These are phyloP conservation scores for Pestalotiopsis sp. DNA, from an alignment of 2,329 filamentous ascomycete species.

Conservation along the genomic window DNA sequence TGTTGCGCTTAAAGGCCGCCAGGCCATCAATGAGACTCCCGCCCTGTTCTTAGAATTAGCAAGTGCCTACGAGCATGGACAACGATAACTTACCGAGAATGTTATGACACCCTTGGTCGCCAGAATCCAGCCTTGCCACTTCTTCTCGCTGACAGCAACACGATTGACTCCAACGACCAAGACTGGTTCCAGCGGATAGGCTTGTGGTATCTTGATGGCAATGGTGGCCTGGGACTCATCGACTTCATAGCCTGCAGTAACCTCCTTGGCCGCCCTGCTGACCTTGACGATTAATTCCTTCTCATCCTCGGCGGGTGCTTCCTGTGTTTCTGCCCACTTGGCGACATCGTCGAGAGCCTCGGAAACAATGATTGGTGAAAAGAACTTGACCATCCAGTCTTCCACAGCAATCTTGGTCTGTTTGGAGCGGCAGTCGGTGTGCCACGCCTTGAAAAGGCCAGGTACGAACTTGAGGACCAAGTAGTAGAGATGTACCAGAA, in stretches of 20 bases:
- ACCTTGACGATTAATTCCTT: constrained; percentile 69
- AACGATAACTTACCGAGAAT: constrained; percentile 63
- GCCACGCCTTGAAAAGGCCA: constrained; percentile 82
- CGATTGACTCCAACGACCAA: constrained; percentile 77
- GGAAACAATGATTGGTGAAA: constrained; percentile 71
- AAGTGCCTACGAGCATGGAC: background rate
- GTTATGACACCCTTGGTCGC: constrained; percentile 91
- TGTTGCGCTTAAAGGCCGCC: constrained; percentile 82
- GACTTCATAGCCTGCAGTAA: constrained; percentile 82
- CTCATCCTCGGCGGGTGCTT: constrained; percentile 51
- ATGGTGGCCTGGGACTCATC: constrained; percentile 87
- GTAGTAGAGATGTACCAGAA: constrained; percentile 86
- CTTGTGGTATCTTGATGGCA: constrained; percentile 75
- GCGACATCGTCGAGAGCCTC: constrained; percentile 69
- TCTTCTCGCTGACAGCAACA: constrained; percentile 85
- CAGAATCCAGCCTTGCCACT: constrained; percentile 90
- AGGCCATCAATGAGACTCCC: constrained; percentile 88
- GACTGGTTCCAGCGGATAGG: constrained; percentile 82
- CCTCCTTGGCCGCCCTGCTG: constrained; percentile 70
- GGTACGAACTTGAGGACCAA: constrained; percentile 76
- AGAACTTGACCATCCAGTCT: constrained; percentile 81
- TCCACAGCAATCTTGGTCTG: constrained; percentile 81
- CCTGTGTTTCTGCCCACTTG: constrained; percentile 64
- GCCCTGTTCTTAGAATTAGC: constrained; percentile 49
- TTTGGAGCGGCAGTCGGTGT: constrained; percentile 76